phyloP scores from a whole-genome alignment of 345 rosid genomes.

The Bretschneidera sinensis region DNA sequence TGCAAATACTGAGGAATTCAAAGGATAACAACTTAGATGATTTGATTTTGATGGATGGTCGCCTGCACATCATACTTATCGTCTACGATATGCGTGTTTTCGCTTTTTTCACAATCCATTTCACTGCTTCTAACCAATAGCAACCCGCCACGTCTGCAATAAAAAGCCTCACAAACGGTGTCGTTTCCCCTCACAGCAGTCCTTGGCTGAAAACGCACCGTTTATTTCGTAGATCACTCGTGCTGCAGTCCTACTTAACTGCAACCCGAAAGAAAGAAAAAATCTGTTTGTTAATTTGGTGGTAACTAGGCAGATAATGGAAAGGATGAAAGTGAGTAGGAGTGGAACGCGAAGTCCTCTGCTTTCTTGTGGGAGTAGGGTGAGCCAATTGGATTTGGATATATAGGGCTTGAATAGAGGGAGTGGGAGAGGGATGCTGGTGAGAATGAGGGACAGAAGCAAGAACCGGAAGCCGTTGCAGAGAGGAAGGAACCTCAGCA shows the following conservation, averaged over 20 bases:
- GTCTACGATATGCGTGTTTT: background rate
- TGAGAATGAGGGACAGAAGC: conserved; percentile 60
- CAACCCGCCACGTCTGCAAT: background rate
- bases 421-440: conserved; percentile 18
- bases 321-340: conserved; percentile 1
- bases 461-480: conserved; percentile 71
- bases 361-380: background rate
- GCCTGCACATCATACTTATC: background rate
- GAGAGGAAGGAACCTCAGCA: conserved; percentile 78
- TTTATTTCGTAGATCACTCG: too few species aligned
- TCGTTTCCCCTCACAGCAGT: too few species aligned
- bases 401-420: background rate
- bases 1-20: conserved; percentile 8
- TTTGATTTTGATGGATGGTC: too few species aligned
- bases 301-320: too few species aligned
- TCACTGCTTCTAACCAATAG: background rate
- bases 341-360: background rate
- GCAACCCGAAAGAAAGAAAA: too few species aligned
- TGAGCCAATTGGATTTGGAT: too few species aligned
- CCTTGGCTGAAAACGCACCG: too few species aligned
- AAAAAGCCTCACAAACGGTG: too few species aligned
- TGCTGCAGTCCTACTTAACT: too few species aligned
- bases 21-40: conserved; percentile 28
- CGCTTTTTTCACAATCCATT: too few species aligned
- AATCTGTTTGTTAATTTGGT: too few species aligned